Evolutionary conservation across 345 rosid genomes (phyloP).

Genomic region (Eutrema japonicum): DNA sequence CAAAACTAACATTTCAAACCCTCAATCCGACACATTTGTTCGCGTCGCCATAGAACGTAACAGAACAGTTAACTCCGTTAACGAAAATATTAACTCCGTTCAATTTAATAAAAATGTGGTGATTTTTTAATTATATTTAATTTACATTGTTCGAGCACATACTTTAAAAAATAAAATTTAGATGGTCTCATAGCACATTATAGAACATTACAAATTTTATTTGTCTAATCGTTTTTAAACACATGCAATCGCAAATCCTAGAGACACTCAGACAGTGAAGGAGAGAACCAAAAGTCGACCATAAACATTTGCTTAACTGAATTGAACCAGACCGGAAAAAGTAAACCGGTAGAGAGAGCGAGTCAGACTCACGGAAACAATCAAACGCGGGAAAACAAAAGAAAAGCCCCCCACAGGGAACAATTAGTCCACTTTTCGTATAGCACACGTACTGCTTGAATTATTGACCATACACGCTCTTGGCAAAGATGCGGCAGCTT

Average conservation of each 20-base stretch:
- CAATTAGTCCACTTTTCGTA: conserved; percentile 19
- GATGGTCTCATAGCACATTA: too few relatives aligned
- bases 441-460: conserved; percentile 30
- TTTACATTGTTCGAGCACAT: too few relatives aligned
- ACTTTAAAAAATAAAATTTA: too few relatives aligned
- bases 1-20: too few relatives aligned
- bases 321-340: conserved; percentile 10
- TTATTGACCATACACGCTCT: conserved; percentile 1
- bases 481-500: background rate
- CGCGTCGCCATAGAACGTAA: too few relatives aligned
- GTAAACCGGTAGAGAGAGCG: conserved; percentile 23
- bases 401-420: conserved; percentile 13
- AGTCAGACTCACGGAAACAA: conserved; percentile 18
- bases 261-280: background rate
- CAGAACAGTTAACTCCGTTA: too few relatives aligned
- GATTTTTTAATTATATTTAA: too few relatives aligned
- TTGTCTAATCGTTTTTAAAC: background rate
- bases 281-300: background rate
- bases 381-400: conserved; percentile 35
- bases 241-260: background rate
- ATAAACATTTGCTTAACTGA: background rate
- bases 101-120: too few relatives aligned
- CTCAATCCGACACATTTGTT: too few relatives aligned
- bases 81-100: too few relatives aligned
- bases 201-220: background rate